These are phyloP conservation scores for Stachybotrys chlorohalonatus DNA, from an alignment of 2,329 filamentous ascomycete species.

Conservation along the genomic window DNA sequence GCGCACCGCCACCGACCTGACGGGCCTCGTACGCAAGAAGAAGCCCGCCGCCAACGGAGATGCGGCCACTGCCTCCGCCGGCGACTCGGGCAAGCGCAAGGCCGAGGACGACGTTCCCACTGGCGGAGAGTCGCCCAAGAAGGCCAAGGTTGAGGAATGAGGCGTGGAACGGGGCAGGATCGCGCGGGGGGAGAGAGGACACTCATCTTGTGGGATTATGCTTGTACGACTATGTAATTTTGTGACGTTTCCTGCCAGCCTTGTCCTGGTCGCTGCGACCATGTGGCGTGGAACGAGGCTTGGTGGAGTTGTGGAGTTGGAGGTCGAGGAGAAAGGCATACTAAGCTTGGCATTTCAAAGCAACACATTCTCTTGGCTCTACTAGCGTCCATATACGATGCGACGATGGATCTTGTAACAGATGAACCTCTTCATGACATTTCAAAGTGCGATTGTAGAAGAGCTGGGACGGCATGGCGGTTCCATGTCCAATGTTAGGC, in stretches of 20 bases:
- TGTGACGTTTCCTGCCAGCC: neutral
- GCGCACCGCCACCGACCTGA: conserved; percentile 64
- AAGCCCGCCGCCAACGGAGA: conserved; percentile 32
- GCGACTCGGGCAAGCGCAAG: conserved; percentile 32
- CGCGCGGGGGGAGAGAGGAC: no score
- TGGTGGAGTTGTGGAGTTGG: neutral
- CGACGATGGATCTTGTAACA: neutral
- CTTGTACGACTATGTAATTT: neutral
- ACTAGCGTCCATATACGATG: neutral
- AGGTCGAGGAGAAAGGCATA: neutral
- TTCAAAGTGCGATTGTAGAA: no score
- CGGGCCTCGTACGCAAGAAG: conserved; percentile 66
- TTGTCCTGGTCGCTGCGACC: neutral
- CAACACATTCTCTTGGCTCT: neutral
- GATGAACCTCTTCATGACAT: no score
- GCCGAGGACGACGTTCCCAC: conserved; percentile 17
- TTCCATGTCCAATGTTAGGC: no score
- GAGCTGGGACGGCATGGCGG: no score
- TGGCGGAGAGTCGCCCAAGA: conserved; percentile 22
- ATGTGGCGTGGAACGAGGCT: neutral
- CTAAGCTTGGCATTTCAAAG: neutral
- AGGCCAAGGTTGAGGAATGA: conserved; percentile 22
- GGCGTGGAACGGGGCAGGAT: neutral
- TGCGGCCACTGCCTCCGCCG: conserved; percentile 10
- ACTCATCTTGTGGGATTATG: no score